phyloP scores from a whole-genome alignment of 1,139 yeast genomes.

The Lodderomyces jiufengensis region DNA sequence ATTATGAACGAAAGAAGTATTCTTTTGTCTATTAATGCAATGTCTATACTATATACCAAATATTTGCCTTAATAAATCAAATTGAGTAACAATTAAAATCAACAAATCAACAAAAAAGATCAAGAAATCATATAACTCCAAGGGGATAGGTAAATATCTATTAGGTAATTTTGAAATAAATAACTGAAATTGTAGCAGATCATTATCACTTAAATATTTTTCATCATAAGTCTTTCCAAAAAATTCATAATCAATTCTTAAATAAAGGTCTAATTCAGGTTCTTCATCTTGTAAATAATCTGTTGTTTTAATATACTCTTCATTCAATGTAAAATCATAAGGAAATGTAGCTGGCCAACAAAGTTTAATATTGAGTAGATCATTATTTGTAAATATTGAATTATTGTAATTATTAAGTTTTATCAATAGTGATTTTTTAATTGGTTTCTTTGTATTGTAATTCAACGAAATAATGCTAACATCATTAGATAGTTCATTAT shows the following conservation, averaged over 20 bases:
- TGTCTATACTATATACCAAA: no score
- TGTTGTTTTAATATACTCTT: constrained; percentile 19
- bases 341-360: constrained; percentile 48
- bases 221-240: constrained; percentile 24
- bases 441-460: constrained; percentile 17
- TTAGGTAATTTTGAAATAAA: constrained; percentile 32
- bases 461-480: constrained; percentile 8
- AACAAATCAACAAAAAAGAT: constrained; percentile 29
- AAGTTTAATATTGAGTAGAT: constrained; percentile 32
- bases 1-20: no score
- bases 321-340: constrained; percentile 24
- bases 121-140: constrained; percentile 35
- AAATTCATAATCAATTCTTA: constrained; percentile 24
- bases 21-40: no score
- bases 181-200: constrained; percentile 24
- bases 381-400: constrained; percentile 26
- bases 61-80: background rate
- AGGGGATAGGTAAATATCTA: constrained; percentile 35
- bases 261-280: constrained; percentile 28
- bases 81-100: constrained; percentile 17
- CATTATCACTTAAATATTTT: constrained; percentile 13
- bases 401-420: constrained; percentile 33
- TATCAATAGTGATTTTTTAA: constrained; percentile 22
- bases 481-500: constrained; percentile 3
- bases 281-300: constrained; percentile 7